Evolutionary conservation across 306 rosid genomes (phyloP), one percentile per base, ranked within the genome.

Genomic region (Fragaria nilgerrensis): DNA sequence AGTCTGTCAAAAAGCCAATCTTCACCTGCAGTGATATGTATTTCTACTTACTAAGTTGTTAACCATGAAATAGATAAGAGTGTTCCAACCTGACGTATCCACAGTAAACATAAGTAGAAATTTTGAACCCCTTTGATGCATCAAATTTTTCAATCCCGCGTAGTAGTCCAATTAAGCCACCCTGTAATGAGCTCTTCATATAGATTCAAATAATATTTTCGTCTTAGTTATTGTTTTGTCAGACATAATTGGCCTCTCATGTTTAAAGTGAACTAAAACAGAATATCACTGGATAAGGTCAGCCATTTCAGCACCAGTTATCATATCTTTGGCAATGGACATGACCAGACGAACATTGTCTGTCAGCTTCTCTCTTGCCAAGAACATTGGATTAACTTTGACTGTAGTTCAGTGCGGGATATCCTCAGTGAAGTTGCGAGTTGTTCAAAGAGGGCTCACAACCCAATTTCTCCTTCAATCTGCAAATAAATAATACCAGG

Each of bases 61-160:
- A 76, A 50, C 74, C 74, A 67, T 32, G 71, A 55, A 63, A 55
- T 69, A 45, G 61, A 68, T 70, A 47, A 55, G 34, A 70, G 43
- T 50, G 69, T 61, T 80, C 89, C 72, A 79, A 90, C 99, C 97
- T 95, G 99, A 52, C 97, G 99, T 86, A 95, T 95, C 99, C 99
- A 95, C 99, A 95, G 82, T 92, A 95, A 71, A 95, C 99, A 81
- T 95, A 95, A 10, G 99, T 95, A 75, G 99, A 95, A 83, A 92
- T 90, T 87, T 86, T 92, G 86, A 83, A 95, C 56, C 99, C 99
- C 81, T 89, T 95, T 36, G 97, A 89, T 70, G 97, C 88, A 86
- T 95, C 99, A 83, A 87, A 95, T 83, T 95, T 95, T 78, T 95
- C 99, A 79, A 92, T 95, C 67, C 99, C 97, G 13, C 94, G 91